Base-by-base conservation (phyloP, 2,329 filamentous ascomycete genomes). In the Diaporthe destruens region DNA sequence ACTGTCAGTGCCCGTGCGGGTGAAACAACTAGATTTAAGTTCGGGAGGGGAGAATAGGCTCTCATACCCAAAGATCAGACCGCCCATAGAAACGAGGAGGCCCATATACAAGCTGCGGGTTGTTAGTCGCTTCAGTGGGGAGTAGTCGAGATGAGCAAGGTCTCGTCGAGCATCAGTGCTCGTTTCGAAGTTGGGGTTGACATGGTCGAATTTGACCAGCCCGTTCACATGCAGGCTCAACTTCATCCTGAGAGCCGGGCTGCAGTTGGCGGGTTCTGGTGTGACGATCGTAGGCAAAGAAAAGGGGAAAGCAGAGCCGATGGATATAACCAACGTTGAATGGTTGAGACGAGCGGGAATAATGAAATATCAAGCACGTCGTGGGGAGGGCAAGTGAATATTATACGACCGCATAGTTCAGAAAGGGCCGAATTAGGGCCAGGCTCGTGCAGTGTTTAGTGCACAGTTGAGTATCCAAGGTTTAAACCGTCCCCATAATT, bases 11-110 rank as follows among this genome's bases (percentile, higher is more conserved):
- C 39, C 32, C 44, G 63, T 65, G 39, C 36, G 18, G 23, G 29
- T 51, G 18, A 34, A 61, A 70, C 29, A 18, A 12, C 25, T 16
- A 23, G 25, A 16, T 14, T 44, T 54, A 11, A 3, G 47, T 47
- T 12, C 6, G 42, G 32, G n/a, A 6, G 3, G 20, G 7, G 12
- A 2, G 2, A 14, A 14, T 7, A 23, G 16, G 29, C 8, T n/a
- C 29, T 76, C 81, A 77, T 76, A 84, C 83, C 72, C 72, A 61
- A 74, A 74, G 29, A 85, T 82, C 36, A 85, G 70, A 61, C 84
- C 84, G 1, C 84, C 84, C 83, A 85, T 84, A 6, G 84, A 85
- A 8, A 85, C 81, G 54, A 85, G 79, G 1, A 81, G 71, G 1
- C 80, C 84, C 76, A 85, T 81, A 3, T 79, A 74, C 1, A 84